A percentile compares a stretch with the other conserved stretches of the same genome.
phyloP scores from a whole-genome alignment of 2,329 filamentous ascomycete genomes.

The Cladosporium velox region DNA sequence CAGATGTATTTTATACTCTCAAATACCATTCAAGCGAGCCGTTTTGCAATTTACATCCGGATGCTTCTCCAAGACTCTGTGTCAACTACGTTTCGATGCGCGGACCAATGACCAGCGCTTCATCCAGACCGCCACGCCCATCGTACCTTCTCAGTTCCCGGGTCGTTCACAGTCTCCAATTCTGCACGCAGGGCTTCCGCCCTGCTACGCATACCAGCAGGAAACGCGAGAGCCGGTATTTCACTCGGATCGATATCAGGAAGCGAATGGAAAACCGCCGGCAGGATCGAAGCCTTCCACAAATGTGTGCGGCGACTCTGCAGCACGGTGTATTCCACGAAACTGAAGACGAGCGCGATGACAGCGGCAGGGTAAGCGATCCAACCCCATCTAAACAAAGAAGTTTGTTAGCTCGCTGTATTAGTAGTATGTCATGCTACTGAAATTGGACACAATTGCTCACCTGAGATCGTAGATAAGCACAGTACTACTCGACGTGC shows the following conservation, averaged over 20 bases:
- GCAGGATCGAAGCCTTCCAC: neutral
- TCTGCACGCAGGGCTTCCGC: neutral
- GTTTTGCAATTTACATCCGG: too few species aligned
- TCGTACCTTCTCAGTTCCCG: neutral
- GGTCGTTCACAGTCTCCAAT: neutral
- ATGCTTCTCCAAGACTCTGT: too few species aligned
- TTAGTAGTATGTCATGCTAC: too few species aligned
- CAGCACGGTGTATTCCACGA: neutral
- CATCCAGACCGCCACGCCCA: neutral
- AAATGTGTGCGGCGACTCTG: neutral
- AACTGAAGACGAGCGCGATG: neutral
- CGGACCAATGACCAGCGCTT: too few species aligned
- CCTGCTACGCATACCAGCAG: neutral
- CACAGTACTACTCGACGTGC: neutral
- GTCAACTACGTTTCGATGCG: too few species aligned
- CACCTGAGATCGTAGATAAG: neutral
- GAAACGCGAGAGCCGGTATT: neutral
- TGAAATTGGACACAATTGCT: too few species aligned
- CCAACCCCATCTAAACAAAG: neutral
- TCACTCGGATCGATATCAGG: neutral
- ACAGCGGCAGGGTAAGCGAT: neutral
- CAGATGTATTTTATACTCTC: neutral
- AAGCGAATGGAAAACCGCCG: neutral
- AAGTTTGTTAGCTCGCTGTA: neutral
- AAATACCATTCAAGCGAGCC: neutral